Conservation (phyloP, 768 basidiomycete species). For the Psilocybe subaeruginosa region DNA sequence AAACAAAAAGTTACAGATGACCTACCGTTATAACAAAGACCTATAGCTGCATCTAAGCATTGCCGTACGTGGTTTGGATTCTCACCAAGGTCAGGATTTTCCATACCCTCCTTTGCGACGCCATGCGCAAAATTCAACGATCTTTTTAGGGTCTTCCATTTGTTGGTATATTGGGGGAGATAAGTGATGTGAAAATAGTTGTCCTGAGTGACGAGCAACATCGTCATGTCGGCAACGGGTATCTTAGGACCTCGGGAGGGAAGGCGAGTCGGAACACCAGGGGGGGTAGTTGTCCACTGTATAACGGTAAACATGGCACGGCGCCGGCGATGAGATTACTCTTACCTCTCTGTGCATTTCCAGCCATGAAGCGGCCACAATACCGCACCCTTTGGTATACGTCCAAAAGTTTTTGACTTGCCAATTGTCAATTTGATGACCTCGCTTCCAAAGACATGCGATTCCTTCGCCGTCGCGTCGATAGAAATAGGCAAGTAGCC, state of each 20-base stretch:
- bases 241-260: slow-evolving; percentile 61
- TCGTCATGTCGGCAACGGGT: slow-evolving; percentile 54
- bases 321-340: background rate
- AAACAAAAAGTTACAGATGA: background rate
- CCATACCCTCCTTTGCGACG: slow-evolving; percentile 36
- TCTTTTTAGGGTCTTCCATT: slow-evolving; percentile 50
- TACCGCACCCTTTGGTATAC: slow-evolving; percentile 52
- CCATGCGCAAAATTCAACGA: slow-evolving; percentile 44
- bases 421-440: slow-evolving; percentile 65
- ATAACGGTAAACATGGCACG: slow-evolving; percentile 1
- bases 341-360: slow-evolving; percentile 61
- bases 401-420: slow-evolving; percentile 57
- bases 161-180: slow-evolving; percentile 45
- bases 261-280: slow-evolving; percentile 53
- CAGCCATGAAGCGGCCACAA: slow-evolving; percentile 68
- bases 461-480: slow-evolving; percentile 56
- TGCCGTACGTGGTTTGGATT: slow-evolving; percentile 34
- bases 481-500: slow-evolving; percentile 80
- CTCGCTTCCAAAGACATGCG: slow-evolving; percentile 69
- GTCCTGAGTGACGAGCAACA: slow-evolving; percentile 68
- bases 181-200: slow-evolving; percentile 59
- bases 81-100: slow-evolving; percentile 34
- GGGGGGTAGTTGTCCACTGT: slow-evolving; percentile 56
- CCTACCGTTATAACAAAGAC: slow-evolving; percentile 61
- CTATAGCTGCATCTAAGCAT: slow-evolving; percentile 63